A percentile compares a stretch with the other conserved stretches of the same genome.
Conservation (phyloP, 1,284 basidiomycete species). For the Stereum hirsutum region DNA sequence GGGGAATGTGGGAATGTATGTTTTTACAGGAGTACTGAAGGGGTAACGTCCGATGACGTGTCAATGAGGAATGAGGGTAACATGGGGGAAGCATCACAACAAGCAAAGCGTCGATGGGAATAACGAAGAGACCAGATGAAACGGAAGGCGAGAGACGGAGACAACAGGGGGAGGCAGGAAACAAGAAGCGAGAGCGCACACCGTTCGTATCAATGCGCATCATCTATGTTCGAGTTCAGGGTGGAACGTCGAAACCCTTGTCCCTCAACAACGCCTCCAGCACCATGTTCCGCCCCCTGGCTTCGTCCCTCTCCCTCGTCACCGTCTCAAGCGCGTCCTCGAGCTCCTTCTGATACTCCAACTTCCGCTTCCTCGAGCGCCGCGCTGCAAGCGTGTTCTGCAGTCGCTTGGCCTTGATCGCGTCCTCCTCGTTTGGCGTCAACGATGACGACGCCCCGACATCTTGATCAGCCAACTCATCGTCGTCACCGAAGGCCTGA, state of each 20-base stretch:
- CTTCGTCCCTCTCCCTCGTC: conserved; percentile 42
- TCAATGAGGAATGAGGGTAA: too few relatives aligned
- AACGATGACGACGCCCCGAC: conserved; percentile 24
- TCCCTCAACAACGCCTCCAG: conserved; percentile 36
- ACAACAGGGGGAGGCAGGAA: too few relatives aligned
- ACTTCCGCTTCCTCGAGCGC: conserved; percentile 66
- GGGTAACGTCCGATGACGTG: too few relatives aligned
- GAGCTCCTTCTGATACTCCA: conserved; percentile 59
- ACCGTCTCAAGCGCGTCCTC: conserved; percentile 41
- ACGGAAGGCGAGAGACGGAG: too few relatives aligned
- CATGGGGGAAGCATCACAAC: too few relatives aligned
- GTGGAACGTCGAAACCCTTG: conserved; percentile 35
- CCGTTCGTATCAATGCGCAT: too few relatives aligned
- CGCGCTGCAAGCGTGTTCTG: conserved; percentile 78
- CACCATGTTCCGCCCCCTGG: conserved; percentile 44
- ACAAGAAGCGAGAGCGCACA: too few relatives aligned
- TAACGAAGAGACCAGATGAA: too few relatives aligned
- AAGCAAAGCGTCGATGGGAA: too few relatives aligned
- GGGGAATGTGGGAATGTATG: too few relatives aligned
- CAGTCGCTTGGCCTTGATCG: conserved; percentile 69
- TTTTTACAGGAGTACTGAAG: too few relatives aligned
- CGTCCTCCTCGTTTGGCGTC: conserved; percentile 43
- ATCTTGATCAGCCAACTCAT: conserved; percentile 35
- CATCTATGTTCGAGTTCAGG: too few relatives aligned
- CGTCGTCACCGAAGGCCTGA: conserved; percentile 44